These are phyloP conservation scores for Neofusicoccum sp. DNA, from an alignment of 2,329 filamentous ascomycete genomes.

Conservation along the genomic window DNA sequence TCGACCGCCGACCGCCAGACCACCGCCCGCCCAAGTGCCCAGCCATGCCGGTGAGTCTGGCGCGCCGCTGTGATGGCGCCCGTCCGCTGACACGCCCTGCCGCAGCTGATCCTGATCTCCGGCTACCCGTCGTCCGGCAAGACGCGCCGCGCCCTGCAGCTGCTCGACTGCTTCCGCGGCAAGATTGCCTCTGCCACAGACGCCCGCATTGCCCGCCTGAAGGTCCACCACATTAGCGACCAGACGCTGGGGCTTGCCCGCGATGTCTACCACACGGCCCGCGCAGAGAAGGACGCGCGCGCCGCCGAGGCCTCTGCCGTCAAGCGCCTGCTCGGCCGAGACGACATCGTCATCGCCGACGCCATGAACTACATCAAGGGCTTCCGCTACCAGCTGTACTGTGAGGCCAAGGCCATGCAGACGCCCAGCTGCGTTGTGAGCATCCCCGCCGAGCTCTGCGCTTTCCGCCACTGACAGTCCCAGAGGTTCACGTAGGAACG, in stretches of 20 bases:
- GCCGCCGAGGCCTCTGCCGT: constrained; percentile 76
- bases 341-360: constrained; percentile 78
- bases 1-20: constrained; percentile 1
- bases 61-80: neutral
- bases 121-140: constrained; percentile 67
- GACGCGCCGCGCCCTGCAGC: constrained; percentile 63
- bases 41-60: constrained; percentile 24
- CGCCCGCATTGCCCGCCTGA: constrained; percentile 56
- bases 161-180: constrained; percentile 64
- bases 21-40: constrained; percentile 4
- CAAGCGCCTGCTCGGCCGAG: constrained; percentile 71
- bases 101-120: constrained; percentile 62
- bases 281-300: constrained; percentile 80
- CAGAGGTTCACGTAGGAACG: constrained; percentile 61
- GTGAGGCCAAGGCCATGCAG: constrained; percentile 77
- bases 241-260: constrained; percentile 70
- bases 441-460: constrained; percentile 14
- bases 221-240: constrained; percentile 75
- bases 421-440: constrained; percentile 74
- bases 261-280: constrained; percentile 73
- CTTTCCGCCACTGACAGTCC: constrained; percentile 34
- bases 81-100: neutral
- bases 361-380: constrained; percentile 88
- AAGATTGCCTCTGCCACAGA: constrained; percentile 55
- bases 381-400: constrained; percentile 83